Percentiles rank a stretch among this genome's conserved stretches.
These are phyloP conservation scores for Lodderomyces oxycetoniae DNA, from an alignment of 1,139 yeast genomes.

Conservation along the genomic window DNA sequence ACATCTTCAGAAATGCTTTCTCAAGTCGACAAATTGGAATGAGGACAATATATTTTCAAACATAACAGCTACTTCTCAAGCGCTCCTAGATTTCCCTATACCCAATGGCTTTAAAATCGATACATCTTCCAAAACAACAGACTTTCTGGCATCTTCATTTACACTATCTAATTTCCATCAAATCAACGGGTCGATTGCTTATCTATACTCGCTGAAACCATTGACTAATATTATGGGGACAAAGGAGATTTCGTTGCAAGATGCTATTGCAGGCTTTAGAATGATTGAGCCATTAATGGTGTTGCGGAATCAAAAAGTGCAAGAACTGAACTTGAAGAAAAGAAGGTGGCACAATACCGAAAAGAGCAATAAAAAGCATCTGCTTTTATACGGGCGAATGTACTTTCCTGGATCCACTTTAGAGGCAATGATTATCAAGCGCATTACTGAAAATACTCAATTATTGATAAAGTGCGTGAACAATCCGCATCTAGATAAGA, in stretches of 20 bases:
- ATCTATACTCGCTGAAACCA: conserved; percentile 66
- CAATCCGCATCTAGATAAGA: conserved; percentile 54
- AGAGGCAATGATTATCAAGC: conserved; percentile 81
- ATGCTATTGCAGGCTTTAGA: conserved; percentile 75
- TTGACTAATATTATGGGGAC: conserved; percentile 51
- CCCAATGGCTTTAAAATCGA: conserved; percentile 68
- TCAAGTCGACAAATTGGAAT: conserved; percentile 68
- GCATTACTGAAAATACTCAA: conserved; percentile 59
- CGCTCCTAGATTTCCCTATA: conserved; percentile 66
- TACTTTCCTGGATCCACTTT: conserved; percentile 83
- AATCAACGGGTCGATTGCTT: conserved; percentile 80
- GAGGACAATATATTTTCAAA: conserved; percentile 72
- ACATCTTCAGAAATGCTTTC: conserved; percentile 68
- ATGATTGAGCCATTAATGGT: conserved; percentile 44
- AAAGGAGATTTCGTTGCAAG: conserved; percentile 54
- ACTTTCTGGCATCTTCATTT: conserved; percentile 69
- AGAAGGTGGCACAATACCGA: background rate
- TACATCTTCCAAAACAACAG: conserved; percentile 68
- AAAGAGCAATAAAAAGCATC: conserved; percentile 4
- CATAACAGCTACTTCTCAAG: conserved; percentile 64
- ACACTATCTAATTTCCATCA: conserved; percentile 63
- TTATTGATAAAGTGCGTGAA: conserved; percentile 70
- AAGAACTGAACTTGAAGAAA: background rate
- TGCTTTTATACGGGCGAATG: conserved; percentile 66
- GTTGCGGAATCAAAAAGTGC: conserved; percentile 3